phyloP scores from a whole-genome alignment of 2,329 filamentous ascomycete genomes.

The Biscogniauxia mediterranea region DNA sequence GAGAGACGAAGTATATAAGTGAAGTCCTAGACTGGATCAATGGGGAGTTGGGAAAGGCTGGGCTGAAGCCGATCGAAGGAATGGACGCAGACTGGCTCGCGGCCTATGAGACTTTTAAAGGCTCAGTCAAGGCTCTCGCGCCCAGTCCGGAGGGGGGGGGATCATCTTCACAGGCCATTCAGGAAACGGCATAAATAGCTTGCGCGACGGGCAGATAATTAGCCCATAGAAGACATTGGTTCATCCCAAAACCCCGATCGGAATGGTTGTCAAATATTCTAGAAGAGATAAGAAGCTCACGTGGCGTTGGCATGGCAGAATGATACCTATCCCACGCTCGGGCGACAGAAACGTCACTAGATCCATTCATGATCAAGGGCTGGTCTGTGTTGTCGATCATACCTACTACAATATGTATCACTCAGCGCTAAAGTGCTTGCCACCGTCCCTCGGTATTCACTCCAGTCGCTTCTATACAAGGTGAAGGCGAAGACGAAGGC shows the following conservation, averaged over 20 bases:
- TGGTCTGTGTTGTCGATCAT: background rate
- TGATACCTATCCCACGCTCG: background rate
- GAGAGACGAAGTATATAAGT: slow-evolving; percentile 33
- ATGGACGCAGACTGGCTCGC: slow-evolving; percentile 34
- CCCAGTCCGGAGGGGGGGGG: background rate
- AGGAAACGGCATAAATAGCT: background rate
- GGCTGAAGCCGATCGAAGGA: slow-evolving; percentile 28
- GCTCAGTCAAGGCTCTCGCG: background rate
- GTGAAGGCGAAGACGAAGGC: too few species aligned
- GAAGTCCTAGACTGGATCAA: slow-evolving; percentile 32
- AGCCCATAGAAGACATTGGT: too few species aligned
- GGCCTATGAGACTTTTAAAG: slow-evolving; percentile 20
- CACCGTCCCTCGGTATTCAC: background rate
- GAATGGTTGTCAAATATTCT: background rate
- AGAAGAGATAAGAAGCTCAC: background rate
- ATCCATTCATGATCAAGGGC: background rate
- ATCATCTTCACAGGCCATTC: background rate
- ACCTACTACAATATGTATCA: background rate
- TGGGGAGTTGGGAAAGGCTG: slow-evolving; percentile 18
- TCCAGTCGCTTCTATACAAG: background rate
- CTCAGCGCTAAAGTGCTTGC: background rate
- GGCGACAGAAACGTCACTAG: background rate
- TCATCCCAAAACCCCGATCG: background rate
- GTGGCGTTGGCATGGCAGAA: background rate
- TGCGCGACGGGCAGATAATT: too few species aligned